Conservation (phyloP, 306 rosid species). For the Oxytropis ochrocephala region DNA sequence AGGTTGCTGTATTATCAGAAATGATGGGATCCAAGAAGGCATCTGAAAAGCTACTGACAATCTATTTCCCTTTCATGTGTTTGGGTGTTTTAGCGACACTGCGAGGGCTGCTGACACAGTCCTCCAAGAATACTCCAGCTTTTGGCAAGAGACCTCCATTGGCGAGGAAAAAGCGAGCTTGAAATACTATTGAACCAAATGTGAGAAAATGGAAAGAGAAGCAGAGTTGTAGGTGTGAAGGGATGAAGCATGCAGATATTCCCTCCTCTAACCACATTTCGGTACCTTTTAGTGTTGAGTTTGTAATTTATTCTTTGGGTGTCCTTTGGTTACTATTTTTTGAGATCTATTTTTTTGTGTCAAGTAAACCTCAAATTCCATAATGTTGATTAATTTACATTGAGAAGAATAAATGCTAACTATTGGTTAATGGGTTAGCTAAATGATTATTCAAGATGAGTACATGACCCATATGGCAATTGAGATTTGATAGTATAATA, state of each 20-base stretch:
- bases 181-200: constrained; percentile 9
- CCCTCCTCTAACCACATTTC: constrained; percentile 9
- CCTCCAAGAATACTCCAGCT: constrained; percentile 25
- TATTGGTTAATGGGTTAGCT: neutral
- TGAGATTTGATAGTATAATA: neutral
- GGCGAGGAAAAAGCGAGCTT: constrained; percentile 54
- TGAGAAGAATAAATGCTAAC: constrained; percentile 20
- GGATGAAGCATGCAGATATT: constrained; percentile 6
- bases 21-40: constrained; percentile 49
- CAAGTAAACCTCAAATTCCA: neutral
- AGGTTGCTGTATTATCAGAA: constrained; percentile 59
- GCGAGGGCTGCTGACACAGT: constrained; percentile 49
- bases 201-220: constrained; percentile 5
- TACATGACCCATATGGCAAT: neutral
- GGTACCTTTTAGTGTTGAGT: constrained; percentile 2
- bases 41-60: constrained; percentile 43
- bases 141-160: constrained; percentile 28
- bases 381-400: neutral
- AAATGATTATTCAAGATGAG: neutral
- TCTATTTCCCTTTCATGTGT: constrained; percentile 56
- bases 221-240: neutral
- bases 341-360: constrained; percentile 16
- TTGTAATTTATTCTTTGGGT: neutral
- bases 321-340: neutral
- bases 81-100: constrained; percentile 46